Conservation (phyloP, 202 grass and related monocot species). For the Elaeis oleifera region DNA sequence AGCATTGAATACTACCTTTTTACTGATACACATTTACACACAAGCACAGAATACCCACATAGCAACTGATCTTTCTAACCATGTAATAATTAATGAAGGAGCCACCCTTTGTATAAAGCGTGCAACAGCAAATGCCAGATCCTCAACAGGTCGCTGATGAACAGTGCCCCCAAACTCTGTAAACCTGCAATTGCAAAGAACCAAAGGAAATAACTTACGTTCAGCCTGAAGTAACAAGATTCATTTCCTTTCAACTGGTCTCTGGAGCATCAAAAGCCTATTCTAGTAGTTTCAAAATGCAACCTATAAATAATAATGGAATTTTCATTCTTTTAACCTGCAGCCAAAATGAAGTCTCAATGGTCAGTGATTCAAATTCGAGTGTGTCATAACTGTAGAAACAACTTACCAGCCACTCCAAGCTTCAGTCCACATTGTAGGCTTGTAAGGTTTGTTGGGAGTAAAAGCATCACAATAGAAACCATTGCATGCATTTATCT, state of each 20-base stretch:
- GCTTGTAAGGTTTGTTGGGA: slow-evolving; percentile 81
- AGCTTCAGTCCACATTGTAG: slow-evolving; percentile 99
- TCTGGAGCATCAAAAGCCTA: no score
- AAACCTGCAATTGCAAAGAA: slow-evolving; percentile 41
- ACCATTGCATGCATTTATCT: slow-evolving; percentile 98
- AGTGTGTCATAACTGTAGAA: neutral
- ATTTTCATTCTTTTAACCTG: no score
- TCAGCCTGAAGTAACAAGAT: no score
- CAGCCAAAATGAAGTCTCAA: neutral
- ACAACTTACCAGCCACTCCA: slow-evolving; percentile 90
- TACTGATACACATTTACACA: no score
- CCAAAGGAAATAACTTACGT: no score
- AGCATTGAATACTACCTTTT: neutral
- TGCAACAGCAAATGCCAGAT: slow-evolving; percentile 87
- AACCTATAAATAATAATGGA: no score
- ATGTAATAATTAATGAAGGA: slow-evolving; percentile 99
- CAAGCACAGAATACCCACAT: no score
- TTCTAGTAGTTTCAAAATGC: no score
- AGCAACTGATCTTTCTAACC: slow-evolving; percentile 32
- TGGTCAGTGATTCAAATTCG: neutral
- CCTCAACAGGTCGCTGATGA: slow-evolving; percentile 72
- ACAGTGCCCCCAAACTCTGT: slow-evolving; percentile 90
- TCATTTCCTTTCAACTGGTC: no score
- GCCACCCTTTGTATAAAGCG: slow-evolving; percentile 89
- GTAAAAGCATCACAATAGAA: slow-evolving; percentile 93